Percentiles rank a stretch among this genome's conserved stretches.
Conservation (phyloP, 2,329 filamentous ascomycete species). For the Aspergillus nomiae region DNA sequence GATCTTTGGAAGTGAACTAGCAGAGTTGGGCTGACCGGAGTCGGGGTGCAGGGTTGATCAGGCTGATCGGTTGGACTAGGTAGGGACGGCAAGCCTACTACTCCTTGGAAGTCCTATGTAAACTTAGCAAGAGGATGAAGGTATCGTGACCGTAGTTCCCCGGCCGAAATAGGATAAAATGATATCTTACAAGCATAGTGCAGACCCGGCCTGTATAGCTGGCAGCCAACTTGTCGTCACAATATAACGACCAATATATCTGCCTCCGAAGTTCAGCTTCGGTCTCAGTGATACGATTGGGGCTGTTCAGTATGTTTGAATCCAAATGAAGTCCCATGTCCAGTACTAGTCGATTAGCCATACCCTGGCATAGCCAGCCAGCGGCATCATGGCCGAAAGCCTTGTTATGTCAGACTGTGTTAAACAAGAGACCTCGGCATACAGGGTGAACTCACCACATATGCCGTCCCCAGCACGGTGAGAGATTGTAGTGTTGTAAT, state of each 20-base stretch:
- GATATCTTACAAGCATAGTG: conserved; percentile 34
- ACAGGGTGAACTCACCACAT: conserved; percentile 26
- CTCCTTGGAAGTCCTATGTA: neutral
- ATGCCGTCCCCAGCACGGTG: conserved; percentile 30
- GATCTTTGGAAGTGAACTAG: neutral
- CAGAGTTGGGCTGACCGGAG: neutral
- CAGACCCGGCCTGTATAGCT: conserved; percentile 41
- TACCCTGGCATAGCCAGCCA: conserved; percentile 41
- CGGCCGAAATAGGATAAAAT: no score
- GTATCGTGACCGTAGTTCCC: no score
- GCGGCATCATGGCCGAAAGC: conserved; percentile 38
- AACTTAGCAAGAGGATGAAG: neutral
- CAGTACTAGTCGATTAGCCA: conserved; percentile 37
- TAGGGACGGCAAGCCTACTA: neutral
- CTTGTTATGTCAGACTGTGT: conserved; percentile 17
- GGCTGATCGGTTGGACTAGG: conserved; percentile 20
- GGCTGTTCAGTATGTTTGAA: conserved; percentile 26
- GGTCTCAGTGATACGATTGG: conserved; percentile 24
- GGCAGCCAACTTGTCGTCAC: conserved; percentile 37
- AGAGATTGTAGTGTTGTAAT: conserved; percentile 43
- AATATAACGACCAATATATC: conserved; percentile 42
- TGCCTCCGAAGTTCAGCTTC: conserved; percentile 38
- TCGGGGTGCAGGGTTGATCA: neutral
- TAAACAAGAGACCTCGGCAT: neutral
- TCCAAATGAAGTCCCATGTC: conserved; percentile 46